phyloP scores from a whole-genome alignment of 371 early-diverging fungal genomes.

The Actinomortierella wolfii region DNA sequence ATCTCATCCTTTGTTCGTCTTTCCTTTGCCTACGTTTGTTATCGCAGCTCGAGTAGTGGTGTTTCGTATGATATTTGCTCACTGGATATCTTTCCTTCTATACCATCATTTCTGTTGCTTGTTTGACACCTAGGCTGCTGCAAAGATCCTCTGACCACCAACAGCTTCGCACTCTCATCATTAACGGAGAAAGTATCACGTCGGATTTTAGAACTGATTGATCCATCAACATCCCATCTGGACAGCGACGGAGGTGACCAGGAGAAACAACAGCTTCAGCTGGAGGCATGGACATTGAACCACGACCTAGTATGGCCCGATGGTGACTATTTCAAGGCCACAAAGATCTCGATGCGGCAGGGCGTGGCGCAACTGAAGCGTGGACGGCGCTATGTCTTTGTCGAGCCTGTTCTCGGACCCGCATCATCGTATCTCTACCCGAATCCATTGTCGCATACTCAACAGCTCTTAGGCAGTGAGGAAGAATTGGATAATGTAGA shows the following conservation, averaged over 20 bases:
- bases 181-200: background rate
- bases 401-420: conserved; percentile 40
- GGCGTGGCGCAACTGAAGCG: conserved; percentile 37
- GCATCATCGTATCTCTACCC: conserved; percentile 32
- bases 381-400: conserved; percentile 35
- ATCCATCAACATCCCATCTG: background rate
- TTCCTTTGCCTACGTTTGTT: too few relatives aligned
- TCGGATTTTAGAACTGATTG: too few relatives aligned
- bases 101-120: too few relatives aligned
- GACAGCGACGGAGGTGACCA: background rate
- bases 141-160: conserved; percentile 20
- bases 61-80: too few relatives aligned
- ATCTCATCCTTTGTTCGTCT: too few relatives aligned
- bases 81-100: too few relatives aligned
- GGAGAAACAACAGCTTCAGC: too few relatives aligned
- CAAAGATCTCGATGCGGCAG: conserved; percentile 32
- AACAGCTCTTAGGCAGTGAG: too few relatives aligned
- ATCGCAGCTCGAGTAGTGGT: too few relatives aligned
- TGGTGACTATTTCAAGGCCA: conserved; percentile 34
- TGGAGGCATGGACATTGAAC: conserved; percentile 18
- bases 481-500: too few relatives aligned
- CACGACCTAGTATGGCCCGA: conserved; percentile 33
- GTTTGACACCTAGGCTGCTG: conserved; percentile 16
- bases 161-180: conserved; percentile 17
- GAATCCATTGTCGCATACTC: too few relatives aligned